Percentiles rank a stretch among this genome's conserved stretches.
phyloP scores from a whole-genome alignment of 1,284 basidiomycete genomes.

The Leucoagaricus sp. region DNA sequence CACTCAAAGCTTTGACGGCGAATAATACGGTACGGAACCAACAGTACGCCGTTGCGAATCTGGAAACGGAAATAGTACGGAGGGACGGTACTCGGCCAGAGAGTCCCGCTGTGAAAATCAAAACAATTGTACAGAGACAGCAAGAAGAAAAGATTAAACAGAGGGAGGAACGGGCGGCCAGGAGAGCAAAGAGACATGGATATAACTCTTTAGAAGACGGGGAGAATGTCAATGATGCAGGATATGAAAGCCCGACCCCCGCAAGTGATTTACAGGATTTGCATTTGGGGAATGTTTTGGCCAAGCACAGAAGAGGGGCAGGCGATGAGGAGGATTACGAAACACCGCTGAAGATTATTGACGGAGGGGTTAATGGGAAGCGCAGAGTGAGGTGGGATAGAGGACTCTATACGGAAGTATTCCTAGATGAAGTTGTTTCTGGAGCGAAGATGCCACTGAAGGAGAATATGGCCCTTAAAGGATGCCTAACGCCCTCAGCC shows the following conservation, averaged over 20 bases:
- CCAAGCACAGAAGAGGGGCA: constrained; percentile 58
- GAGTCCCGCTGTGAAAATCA: constrained; percentile 76
- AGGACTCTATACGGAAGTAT: constrained; percentile 62
- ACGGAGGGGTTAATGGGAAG: constrained; percentile 29
- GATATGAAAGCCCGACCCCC: constrained; percentile 26
- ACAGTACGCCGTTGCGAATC: constrained; percentile 53
- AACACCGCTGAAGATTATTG: constrained; percentile 47
- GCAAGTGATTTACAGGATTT: neutral
- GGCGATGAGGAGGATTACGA: constrained; percentile 85
- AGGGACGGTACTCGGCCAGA: constrained; percentile 74
- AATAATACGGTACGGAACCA: constrained; percentile 74
- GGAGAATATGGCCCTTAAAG: constrained; percentile 45
- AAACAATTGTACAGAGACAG: constrained; percentile 69
- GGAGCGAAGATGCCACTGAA: constrained; percentile 43
- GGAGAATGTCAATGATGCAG: constrained; percentile 31
- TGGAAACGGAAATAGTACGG: constrained; percentile 69
- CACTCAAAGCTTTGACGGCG: constrained; percentile 66
- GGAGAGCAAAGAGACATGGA: constrained; percentile 54
- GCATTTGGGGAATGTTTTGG: constrained; percentile 20
- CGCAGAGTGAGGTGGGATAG: constrained; percentile 81
- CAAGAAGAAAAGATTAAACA: constrained; percentile 66
- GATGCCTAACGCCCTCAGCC: constrained; percentile 64
- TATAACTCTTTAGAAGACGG: constrained; percentile 29
- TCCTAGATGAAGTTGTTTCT: constrained; percentile 59
- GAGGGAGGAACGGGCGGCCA: constrained; percentile 65